Evolutionary conservation across 2,329 filamentous ascomycete species (phyloP).

Genomic region (Colletotrichum lentis): DNA sequence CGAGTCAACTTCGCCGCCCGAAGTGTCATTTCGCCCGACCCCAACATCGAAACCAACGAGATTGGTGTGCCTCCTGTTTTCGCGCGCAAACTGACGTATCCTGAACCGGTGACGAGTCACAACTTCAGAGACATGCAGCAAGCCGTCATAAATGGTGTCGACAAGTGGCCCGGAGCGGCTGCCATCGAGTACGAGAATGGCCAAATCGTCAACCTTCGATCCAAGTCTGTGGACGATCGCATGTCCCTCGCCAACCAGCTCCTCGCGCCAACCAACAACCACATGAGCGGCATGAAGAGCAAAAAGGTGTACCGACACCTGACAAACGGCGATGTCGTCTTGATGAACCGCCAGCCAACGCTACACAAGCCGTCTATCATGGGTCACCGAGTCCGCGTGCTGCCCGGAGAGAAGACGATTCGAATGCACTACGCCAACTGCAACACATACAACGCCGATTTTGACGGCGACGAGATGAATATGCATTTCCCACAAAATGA

Average conservation of each 20-base stretch:
- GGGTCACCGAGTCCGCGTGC: constrained; percentile 91
- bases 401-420: constrained; percentile 95
- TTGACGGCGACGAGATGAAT: constrained; percentile 99
- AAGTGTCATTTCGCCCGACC: constrained; percentile 97
- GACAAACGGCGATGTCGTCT: constrained; percentile 93
- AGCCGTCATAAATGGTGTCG: constrained; percentile 91
- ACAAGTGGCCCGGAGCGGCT: constrained; percentile 92
- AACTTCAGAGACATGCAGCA: constrained; percentile 97
- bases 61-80: constrained; percentile 99
- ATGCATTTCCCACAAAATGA: constrained; percentile 99
- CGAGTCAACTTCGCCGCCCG: constrained; percentile 98
- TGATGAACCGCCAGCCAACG: constrained; percentile 99
- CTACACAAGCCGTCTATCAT: constrained; percentile 99
- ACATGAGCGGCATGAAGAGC: constrained; percentile 77
- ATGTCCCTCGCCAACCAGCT: constrained; percentile 91
- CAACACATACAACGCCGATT: constrained; percentile 99
- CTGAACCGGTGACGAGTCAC: constrained; percentile 95
- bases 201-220: constrained; percentile 85
- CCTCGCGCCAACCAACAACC: constrained; percentile 80
- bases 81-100: constrained; percentile 93
- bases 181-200: constrained; percentile 97
- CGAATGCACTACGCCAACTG: constrained; percentile 99
- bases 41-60: constrained; percentile 98
- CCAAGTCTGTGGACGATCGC: constrained; percentile 88
- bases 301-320: constrained; percentile 98